A percentile compares a stretch with the other conserved stretches of the same genome.
These are phyloP conservation scores for Diversispora epigaea DNA, from an alignment of 192 early-diverging fungal species.

Conservation along the genomic window DNA sequence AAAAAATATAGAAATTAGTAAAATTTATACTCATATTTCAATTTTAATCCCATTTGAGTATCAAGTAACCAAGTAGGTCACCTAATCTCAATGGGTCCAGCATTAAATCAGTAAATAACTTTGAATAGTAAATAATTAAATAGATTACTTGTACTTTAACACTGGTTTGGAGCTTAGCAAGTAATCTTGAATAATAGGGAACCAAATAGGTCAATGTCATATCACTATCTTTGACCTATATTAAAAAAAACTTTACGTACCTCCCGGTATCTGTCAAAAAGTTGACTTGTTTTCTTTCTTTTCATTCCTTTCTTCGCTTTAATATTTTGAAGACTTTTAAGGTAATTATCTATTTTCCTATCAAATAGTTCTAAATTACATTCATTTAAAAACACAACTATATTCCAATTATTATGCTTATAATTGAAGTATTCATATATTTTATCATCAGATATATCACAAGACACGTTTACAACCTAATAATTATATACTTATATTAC, in stretches of 20 bases:
- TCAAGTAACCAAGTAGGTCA: no score
- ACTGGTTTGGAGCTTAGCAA: slow-evolving; percentile 24
- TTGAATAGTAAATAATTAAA: slow-evolving; percentile 20
- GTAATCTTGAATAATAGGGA: slow-evolving; percentile 18
- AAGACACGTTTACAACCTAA: no score
- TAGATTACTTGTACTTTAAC: slow-evolving; percentile 14
- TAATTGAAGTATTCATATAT: slow-evolving; percentile 18
- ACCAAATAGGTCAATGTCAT: slow-evolving; percentile 10
- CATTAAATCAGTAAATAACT: no score
- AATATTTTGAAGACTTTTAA: slow-evolving; percentile 29
- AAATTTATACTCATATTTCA: no score
- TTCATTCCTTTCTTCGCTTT: slow-evolving; percentile 26
- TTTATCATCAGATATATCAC: neutral
- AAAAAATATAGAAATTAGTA: neutral
- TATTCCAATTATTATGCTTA: slow-evolving; percentile 16
- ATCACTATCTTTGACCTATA: slow-evolving; percentile 3
- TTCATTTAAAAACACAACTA: slow-evolving; percentile 14
- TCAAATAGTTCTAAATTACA: slow-evolving; percentile 23
- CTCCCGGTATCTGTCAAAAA: slow-evolving; percentile 25
- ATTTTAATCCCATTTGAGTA: no score
- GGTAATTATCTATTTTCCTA: slow-evolving; percentile 28
- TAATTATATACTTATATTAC: no score
- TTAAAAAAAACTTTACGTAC: slow-evolving; percentile 29
- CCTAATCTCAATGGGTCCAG: no score
- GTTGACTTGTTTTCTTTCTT: slow-evolving; percentile 27